A percentile compares a stretch with the other conserved stretches of the same genome.
These are phyloP conservation scores for Boletus tomentosulus DNA, from an alignment of 768 basidiomycete species.

Conservation along the genomic window DNA sequence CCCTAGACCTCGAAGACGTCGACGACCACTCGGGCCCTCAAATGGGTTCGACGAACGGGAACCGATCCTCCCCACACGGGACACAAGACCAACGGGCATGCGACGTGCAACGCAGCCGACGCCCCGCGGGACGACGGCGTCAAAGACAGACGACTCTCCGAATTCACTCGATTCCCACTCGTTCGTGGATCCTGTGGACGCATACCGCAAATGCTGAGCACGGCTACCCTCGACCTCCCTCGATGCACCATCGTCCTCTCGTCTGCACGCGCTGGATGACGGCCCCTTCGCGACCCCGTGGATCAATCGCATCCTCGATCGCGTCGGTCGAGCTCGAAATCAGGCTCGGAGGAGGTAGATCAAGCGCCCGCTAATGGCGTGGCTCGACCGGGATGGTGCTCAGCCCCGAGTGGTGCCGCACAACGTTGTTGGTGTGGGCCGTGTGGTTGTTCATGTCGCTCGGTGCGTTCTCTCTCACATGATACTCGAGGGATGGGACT, in stretches of 20 bases:
- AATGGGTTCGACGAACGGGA: constrained; percentile 24
- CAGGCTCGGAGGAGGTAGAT: constrained; percentile 43
- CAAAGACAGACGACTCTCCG: constrained; percentile 26
- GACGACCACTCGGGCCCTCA: constrained; percentile 21
- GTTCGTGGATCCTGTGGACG: constrained; percentile 24
- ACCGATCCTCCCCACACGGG: constrained; percentile 24
- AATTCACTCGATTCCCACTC: constrained; percentile 25
- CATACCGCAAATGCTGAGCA: constrained; percentile 19
- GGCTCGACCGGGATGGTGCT: constrained; percentile 66
- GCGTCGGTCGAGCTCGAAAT: constrained; percentile 36
- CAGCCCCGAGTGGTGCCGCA: constrained; percentile 68
- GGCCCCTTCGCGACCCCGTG: constrained; percentile 12
- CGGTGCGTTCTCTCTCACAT: constrained; percentile 42
- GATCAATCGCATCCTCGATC: constrained; percentile 37
- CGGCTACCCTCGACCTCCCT: constrained; percentile 31
- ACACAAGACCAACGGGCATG: constrained; percentile 17
- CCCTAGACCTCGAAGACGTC: constrained; percentile 71
- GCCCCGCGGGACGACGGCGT: constrained; percentile 16
- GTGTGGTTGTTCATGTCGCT: constrained; percentile 75
- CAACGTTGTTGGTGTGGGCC: constrained; percentile 76
- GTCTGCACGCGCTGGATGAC: constrained; percentile 3
- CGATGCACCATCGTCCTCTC: constrained; percentile 17
- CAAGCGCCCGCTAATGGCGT: constrained; percentile 58
- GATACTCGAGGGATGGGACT: not conserved
- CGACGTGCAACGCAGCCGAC: constrained; percentile 5